Percentiles rank a stretch among this genome's conserved stretches.
Conservation (phyloP, 2,329 filamentous ascomycete genomes). For the Neofusicoccum cordaticola region DNA sequence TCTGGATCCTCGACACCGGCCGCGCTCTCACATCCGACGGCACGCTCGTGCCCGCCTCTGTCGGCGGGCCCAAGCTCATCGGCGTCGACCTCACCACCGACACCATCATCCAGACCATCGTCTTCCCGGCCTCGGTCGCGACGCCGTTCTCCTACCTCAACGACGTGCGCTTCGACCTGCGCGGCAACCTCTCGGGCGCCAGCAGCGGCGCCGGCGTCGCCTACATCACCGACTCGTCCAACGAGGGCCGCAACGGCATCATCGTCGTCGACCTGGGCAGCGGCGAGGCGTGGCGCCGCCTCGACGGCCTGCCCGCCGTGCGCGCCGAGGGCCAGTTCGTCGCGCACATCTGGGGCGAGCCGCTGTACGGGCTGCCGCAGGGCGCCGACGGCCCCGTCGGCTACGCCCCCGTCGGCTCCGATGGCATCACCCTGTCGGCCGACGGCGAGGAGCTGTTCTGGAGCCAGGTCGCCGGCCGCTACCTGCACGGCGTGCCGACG, state of each 20-base stretch:
- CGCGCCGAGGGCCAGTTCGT: slow-evolving; percentile 46
- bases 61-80: slow-evolving; percentile 52
- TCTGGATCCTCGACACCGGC: slow-evolving; percentile 56
- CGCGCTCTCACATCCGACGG: slow-evolving; percentile 43
- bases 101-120: slow-evolving; percentile 49
- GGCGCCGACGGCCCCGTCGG: slow-evolving; percentile 33
- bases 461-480: slow-evolving; percentile 43
- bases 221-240: slow-evolving; percentile 53
- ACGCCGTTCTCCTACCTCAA: slow-evolving; percentile 52
- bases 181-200: slow-evolving; percentile 33
- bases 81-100: slow-evolving; percentile 48
- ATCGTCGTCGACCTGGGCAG: slow-evolving; percentile 51
- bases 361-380: slow-evolving; percentile 42
- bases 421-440: slow-evolving; percentile 51
- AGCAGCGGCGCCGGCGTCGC: slow-evolving; percentile 46
- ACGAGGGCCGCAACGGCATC: slow-evolving; percentile 50
- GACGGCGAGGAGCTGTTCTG: slow-evolving; percentile 50
- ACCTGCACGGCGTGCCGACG: slow-evolving; percentile 48
- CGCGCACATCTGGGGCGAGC: slow-evolving; percentile 48
- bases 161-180: slow-evolving; percentile 55
- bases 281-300: slow-evolving; percentile 50
- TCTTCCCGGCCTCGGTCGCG: slow-evolving; percentile 49
- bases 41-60: slow-evolving; percentile 42
- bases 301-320: slow-evolving; percentile 43
- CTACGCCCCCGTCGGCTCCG: slow-evolving; percentile 45